Evolutionary conservation across 164 flowering plant genomes (phyloP), one percentile per base, ranked within the genome.

Genomic region (Magnolia kwangsiensis): DNA sequence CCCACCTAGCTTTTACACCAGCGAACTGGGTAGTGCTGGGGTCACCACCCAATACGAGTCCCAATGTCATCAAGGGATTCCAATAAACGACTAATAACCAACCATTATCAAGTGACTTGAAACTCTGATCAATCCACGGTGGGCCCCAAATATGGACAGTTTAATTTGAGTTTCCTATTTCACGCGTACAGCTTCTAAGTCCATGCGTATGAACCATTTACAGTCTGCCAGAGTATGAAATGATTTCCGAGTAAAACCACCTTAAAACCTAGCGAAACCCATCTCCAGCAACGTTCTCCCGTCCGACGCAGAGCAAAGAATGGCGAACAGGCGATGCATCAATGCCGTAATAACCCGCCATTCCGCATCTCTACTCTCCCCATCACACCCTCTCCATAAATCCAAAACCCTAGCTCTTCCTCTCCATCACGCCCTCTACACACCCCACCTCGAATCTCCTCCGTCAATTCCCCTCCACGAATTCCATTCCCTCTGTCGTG

Each of bases 311-410:
- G 31, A n/a, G 50, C 3, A 37, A 55, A 74, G 51, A 37, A 90
- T 90, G 93, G 89, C 91, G 67, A 82, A 67, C 50, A 80, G 87
- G 69, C 88, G 93, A 78, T 84, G 83, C 82, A 78, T 88, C 69
- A 78, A 76, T n/a, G 65, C 80, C 0, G 72, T 88, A 14, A 55
- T 55, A 11, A 78, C 76, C 37, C 88, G 86, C 81, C 89, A 80
- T 31, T 71, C 67, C 69, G 37, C 58, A 7, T 66, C 20, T 29
- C 68, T 72, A 8, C 55, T 69, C 64, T 69, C 76, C 50, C 50
- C 74, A 1, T 20, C 68, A 65, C 10, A 65, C 50, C 37, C 51
- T 11, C 58, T 37, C 8, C 64, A 50, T 80, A 67, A 51, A 70
- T 11, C 73, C 51, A 68, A 68, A 68, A 68, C 61, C 49, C 65